Percentiles rank a stretch among this genome's conserved stretches.
phyloP scores from a whole-genome alignment of 805 yeast genomes.

The Starmerella powellii region DNA sequence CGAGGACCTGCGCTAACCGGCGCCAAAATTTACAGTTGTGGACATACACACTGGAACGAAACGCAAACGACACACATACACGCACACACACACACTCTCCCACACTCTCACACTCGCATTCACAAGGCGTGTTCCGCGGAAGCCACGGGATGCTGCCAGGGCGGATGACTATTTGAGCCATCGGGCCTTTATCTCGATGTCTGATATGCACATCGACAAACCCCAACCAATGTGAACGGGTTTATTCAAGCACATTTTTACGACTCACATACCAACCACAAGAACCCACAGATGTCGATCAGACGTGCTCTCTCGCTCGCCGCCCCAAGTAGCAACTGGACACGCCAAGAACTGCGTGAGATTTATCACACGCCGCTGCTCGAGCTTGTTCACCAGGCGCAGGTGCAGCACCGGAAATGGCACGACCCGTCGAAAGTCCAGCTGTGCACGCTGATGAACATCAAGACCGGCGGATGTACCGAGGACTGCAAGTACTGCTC shows the following conservation, averaged over 20 bases:
- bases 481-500: constrained; percentile 78
- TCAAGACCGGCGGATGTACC: constrained; percentile 70
- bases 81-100: no score
- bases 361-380: constrained; percentile 56
- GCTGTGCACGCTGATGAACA: constrained; percentile 60
- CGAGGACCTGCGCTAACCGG: no score
- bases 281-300: not conserved
- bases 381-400: constrained; percentile 49
- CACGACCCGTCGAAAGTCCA: constrained; percentile 64
- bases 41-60: no score
- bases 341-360: constrained; percentile 44
- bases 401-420: constrained; percentile 50
- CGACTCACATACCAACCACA: not conserved
- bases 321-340: constrained; percentile 35
- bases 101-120: no score
- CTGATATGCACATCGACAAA: not conserved
- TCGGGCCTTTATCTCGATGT: not conserved
- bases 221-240: not conserved
- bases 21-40: no score
- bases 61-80: no score
- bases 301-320: constrained; percentile 3
- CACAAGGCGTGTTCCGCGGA: no score
- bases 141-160: no score
- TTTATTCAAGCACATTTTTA: not conserved
- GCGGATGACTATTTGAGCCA: not conserved